Evolutionary conservation across 495 filamentous ascomycete species (phyloP).

Genomic region (Aspergillus olivimuriae): DNA sequence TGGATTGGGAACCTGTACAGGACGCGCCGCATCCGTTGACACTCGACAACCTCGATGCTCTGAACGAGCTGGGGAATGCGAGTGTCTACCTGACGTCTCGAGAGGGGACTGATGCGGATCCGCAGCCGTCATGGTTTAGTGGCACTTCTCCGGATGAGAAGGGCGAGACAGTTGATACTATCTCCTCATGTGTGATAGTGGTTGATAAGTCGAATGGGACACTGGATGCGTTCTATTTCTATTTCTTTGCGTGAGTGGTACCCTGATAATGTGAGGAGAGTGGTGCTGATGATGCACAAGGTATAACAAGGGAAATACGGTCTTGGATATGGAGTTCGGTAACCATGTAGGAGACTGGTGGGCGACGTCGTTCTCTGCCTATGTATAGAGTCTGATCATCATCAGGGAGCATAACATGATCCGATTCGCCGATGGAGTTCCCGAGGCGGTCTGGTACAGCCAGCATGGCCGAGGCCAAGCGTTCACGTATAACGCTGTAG

Average conservation of each 20-base stretch:
- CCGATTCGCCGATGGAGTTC: slow-evolving; percentile 53
- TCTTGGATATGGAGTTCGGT: slow-evolving; percentile 47
- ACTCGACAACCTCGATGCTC: slow-evolving; percentile 48
- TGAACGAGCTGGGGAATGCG: slow-evolving; percentile 42
- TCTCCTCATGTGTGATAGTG: slow-evolving; percentile 47
- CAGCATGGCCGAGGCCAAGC: slow-evolving; percentile 59
- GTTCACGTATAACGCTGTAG: slow-evolving; percentile 50
- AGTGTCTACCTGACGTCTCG: slow-evolving; percentile 54
- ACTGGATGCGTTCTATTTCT: slow-evolving; percentile 64
- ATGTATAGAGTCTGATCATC: neutral
- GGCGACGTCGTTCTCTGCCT: neutral
- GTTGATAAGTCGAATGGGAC: slow-evolving; percentile 47
- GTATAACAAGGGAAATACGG: slow-evolving; percentile 45
- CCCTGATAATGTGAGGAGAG: neutral
- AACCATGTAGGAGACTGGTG: slow-evolving; percentile 62
- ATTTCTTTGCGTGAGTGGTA: slow-evolving; percentile 53
- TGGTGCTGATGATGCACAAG: slow-evolving; percentile 14
- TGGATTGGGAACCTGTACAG: slow-evolving; percentile 43
- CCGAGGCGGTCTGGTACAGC: slow-evolving; percentile 55
- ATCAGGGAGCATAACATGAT: slow-evolving; percentile 61
- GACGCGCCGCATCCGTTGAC: slow-evolving; percentile 40
- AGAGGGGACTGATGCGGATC: slow-evolving; percentile 46
- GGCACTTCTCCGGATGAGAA: slow-evolving; percentile 41
- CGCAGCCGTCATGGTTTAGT: slow-evolving; percentile 47
- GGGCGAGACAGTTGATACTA: slow-evolving; percentile 41